These are phyloP conservation scores for Escallonia herrerae DNA, from an alignment of 129 eudicot species.

Conservation along the genomic window DNA sequence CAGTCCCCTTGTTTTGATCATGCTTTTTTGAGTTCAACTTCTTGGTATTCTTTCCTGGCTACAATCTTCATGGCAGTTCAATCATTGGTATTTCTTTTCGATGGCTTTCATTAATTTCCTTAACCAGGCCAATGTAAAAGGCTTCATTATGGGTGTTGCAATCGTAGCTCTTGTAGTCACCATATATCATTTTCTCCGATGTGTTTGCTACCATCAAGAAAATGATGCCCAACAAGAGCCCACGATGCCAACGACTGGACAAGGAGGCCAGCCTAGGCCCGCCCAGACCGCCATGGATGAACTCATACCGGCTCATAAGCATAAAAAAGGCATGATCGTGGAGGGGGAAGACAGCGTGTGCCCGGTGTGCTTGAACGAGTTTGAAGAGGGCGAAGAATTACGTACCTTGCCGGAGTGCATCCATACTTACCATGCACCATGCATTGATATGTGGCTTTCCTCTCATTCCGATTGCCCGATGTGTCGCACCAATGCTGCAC, in stretches of 20 bases:
- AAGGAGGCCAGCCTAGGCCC: background rate
- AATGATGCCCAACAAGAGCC: too few species aligned
- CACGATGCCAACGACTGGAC: too few species aligned
- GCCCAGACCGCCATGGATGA: background rate
- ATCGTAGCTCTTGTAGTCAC: too few species aligned
- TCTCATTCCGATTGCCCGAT: conserved; percentile 27
- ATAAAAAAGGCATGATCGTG: background rate
- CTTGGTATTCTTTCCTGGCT: too few species aligned
- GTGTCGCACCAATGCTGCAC: conserved; percentile 14
- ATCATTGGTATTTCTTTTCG: too few species aligned
- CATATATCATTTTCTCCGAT: background rate
- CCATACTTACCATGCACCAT: conserved; percentile 26
- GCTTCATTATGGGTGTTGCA: too few species aligned
- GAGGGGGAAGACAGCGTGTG: conserved; percentile 12
- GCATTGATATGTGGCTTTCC: conserved; percentile 30
- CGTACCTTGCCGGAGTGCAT: conserved; percentile 25
- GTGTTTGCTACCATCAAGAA: background rate
- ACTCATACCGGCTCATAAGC: conserved; percentile 16
- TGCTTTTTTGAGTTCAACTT: too few species aligned
- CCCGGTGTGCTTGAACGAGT: conserved; percentile 30
- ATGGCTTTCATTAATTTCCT: too few species aligned
- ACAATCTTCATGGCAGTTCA: too few species aligned
- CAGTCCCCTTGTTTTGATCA: too few species aligned
- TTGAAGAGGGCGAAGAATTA: conserved; percentile 27
- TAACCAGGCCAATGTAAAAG: too few species aligned